These are phyloP conservation scores for Starmerella tilneyi DNA, from an alignment of 805 yeast genomes.

Conservation along the genomic window DNA sequence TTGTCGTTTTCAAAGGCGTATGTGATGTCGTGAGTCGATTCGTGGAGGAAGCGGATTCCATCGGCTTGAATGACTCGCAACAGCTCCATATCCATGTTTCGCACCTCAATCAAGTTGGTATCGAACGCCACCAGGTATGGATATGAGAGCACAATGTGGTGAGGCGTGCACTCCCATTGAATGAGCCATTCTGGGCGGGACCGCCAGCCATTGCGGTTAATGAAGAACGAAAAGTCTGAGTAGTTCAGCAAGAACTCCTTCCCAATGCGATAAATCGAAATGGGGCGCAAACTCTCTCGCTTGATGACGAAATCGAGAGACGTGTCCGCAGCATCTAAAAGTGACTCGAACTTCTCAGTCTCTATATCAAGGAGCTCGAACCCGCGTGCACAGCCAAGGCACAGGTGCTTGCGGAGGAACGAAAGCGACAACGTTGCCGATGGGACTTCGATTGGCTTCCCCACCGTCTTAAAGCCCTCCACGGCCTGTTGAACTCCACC, in stretches of 20 bases:
- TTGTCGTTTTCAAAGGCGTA: slow-evolving; percentile 85
- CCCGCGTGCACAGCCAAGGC: slow-evolving; percentile 94
- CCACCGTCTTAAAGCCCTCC: slow-evolving; percentile 57
- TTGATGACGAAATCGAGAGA: slow-evolving; percentile 87
- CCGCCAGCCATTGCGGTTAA: slow-evolving; percentile 93
- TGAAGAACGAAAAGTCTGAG: slow-evolving; percentile 87
- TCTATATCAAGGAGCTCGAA: slow-evolving; percentile 87
- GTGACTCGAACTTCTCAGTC: slow-evolving; percentile 74
- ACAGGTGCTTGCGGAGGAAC: slow-evolving; percentile 74
- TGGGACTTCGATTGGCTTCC: slow-evolving; percentile 62
- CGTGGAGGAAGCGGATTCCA: slow-evolving; percentile 77
- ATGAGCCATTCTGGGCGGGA: slow-evolving; percentile 87
- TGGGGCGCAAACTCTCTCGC: slow-evolving; percentile 73
- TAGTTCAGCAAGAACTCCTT: slow-evolving; percentile 80
- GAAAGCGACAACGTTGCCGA: slow-evolving; percentile 90
- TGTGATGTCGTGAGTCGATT: slow-evolving; percentile 83
- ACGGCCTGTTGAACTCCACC: slow-evolving; percentile 29
- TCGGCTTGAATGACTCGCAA: slow-evolving; percentile 86
- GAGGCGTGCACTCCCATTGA: slow-evolving; percentile 95
- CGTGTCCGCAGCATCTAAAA: slow-evolving; percentile 96
- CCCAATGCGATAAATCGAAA: slow-evolving; percentile 83
- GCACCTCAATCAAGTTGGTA: slow-evolving; percentile 76
- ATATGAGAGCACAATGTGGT: slow-evolving; percentile 82
- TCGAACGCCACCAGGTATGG: slow-evolving; percentile 91
- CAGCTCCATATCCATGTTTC: slow-evolving; percentile 79